Percentiles rank a stretch among this genome's conserved stretches.
Conservation (phyloP, 306 rosid genomes). For the Vicia faba region DNA sequence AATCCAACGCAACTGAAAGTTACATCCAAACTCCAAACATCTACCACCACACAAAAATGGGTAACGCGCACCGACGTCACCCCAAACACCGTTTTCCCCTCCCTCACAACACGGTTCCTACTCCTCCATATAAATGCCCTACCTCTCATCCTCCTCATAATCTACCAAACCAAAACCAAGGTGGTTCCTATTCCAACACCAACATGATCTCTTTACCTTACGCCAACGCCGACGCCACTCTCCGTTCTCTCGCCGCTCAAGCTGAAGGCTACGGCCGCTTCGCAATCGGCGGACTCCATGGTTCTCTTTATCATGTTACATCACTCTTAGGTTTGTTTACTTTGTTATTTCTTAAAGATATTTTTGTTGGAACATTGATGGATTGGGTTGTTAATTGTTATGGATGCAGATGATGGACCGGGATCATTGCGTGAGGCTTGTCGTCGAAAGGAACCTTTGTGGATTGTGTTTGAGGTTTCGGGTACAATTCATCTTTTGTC, state of each 20-base stretch:
- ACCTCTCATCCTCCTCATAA: conserved; percentile 6
- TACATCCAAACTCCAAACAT: not conserved
- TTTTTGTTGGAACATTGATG: not conserved
- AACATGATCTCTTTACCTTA: conserved; percentile 62
- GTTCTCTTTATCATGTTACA: conserved; percentile 67
- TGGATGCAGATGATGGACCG: conserved; percentile 81
- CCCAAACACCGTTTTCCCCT: conserved; percentile 36
- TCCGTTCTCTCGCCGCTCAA: conserved; percentile 75
- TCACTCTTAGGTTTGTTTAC: conserved; percentile 62
- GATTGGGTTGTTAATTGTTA: not conserved
- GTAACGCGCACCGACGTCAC: conserved; percentile 56
- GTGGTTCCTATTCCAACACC: conserved; percentile 1
- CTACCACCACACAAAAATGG: conserved; percentile 49
- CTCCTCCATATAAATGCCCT: conserved; percentile 41
- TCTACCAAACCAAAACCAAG: conserved; percentile 28
- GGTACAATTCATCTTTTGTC: conserved; percentile 77
- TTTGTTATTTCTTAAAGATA: not conserved
- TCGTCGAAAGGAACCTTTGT: conserved; percentile 74
- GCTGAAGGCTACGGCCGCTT: conserved; percentile 90
- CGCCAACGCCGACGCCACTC: conserved; percentile 57
- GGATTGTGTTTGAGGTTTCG: conserved; percentile 91
- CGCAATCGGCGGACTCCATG: conserved; percentile 89
- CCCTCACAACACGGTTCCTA: conserved; percentile 31
- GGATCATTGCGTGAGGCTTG: conserved; percentile 89
- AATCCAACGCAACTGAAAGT: conserved; percentile 1